These are phyloP conservation scores for Setaria viridis DNA, from an alignment of 202 grass and related monocot species.

Conservation along the genomic window DNA sequence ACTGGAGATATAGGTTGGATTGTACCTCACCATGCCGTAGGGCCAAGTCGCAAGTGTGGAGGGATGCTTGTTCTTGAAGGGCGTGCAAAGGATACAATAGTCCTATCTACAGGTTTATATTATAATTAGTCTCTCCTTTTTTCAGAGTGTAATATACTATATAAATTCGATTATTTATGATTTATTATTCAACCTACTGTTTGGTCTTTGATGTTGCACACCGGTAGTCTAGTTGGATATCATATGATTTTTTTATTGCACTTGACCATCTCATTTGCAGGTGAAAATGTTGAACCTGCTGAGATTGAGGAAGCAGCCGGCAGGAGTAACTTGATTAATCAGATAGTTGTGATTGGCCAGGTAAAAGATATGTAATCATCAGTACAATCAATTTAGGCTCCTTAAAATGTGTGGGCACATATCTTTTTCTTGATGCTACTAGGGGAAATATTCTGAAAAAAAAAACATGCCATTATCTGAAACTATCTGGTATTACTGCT, in stretches of 20 bases:
- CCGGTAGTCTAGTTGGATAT: not conserved
- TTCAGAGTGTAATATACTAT: not conserved
- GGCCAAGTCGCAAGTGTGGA: constrained; percentile 76
- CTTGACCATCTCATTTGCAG: constrained; percentile 49
- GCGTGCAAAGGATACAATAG: constrained; percentile 96
- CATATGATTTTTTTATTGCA: constrained; percentile 14
- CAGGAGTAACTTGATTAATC: constrained; percentile 85
- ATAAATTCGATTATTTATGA: constrained; percentile 9
- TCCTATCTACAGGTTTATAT: constrained; percentile 86
- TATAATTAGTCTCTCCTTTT: not conserved
- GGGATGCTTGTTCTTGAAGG: constrained; percentile 97
- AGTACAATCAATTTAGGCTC: not conserved
- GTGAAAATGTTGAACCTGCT: constrained; percentile 96
- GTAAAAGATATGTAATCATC: constrained; percentile 44
- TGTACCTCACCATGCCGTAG: constrained; percentile 60
- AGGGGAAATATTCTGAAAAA: constrained; percentile 23
- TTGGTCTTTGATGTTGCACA: not conserved
- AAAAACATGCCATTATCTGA: not conserved
- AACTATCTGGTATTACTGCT: not conserved
- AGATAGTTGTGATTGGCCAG: constrained; percentile 92
- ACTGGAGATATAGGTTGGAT: constrained; percentile 98
- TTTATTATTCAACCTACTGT: not conserved
- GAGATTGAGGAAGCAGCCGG: constrained; percentile 83
- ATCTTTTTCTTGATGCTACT: constrained; percentile 3
- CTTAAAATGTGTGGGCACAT: constrained; percentile 3